phyloP scores from a whole-genome alignment of 768 basidiomycete species.

The Suillus subalutaceus region DNA sequence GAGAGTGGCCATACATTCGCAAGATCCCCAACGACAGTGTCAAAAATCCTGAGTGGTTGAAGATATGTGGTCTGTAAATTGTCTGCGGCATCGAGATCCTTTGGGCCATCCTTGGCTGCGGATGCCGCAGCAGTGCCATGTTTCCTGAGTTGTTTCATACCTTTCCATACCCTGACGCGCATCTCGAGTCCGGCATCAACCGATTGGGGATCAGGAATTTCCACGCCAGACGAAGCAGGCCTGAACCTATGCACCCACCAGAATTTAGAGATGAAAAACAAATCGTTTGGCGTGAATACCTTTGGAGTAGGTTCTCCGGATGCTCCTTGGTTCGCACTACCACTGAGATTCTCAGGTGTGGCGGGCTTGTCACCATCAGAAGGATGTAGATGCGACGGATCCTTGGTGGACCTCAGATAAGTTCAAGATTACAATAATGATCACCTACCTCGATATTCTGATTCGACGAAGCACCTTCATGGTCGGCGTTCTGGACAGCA shows the following conservation, averaged over 20 bases:
- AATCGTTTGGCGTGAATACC: neutral
- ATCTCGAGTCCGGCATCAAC: neutral
- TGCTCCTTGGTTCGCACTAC: neutral
- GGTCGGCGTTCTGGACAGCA: no score
- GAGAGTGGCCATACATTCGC: neutral
- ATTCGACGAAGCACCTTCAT: no score
- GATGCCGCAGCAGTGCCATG: neutral
- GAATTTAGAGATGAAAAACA: neutral
- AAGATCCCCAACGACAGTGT: neutral
- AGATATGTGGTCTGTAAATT: neutral
- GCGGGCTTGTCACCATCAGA: neutral
- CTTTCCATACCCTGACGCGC: neutral
- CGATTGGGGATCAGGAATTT: neutral
- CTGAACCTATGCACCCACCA: neutral
- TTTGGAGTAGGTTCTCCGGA: neutral
- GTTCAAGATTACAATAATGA: no score
- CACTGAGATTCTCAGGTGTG: neutral
- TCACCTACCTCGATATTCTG: no score
- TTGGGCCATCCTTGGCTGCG: neutral
- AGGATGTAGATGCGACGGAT: no score
- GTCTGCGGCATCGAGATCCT: neutral
- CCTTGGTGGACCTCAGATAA: no score
- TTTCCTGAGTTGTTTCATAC: neutral
- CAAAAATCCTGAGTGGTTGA: conserved; percentile 5
- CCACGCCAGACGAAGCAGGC: neutral